Evolutionary conservation across 208 protist genomes (phyloP), one percentile per base, ranked within the genome.

Genomic region (Wallacemonas sp.): DNA sequence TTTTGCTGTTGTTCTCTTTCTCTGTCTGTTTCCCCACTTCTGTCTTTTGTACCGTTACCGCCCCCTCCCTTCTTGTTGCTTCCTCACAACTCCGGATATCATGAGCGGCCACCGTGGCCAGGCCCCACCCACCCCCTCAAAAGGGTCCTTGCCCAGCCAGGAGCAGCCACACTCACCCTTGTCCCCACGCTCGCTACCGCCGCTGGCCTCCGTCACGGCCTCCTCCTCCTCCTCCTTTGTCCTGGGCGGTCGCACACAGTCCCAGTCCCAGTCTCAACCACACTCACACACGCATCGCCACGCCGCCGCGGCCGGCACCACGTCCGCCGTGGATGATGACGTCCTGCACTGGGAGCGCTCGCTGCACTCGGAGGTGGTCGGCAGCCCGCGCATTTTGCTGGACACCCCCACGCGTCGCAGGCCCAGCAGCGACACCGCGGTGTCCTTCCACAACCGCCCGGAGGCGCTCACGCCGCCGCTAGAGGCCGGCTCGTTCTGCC

Each of bases 271-370:
- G n/a, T n/a, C n/a, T n/a, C n/a, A n/a, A 66, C 61, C 47, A 58
- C 52, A 63, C 65, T 61, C 46, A 46, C 46, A 61, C 41, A 58
- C 12, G 17, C 43, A 47, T 23, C 4, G n/a, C 47, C 4, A 17
- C 24, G 26, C 41, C 46, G 41, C 14, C n/a, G 47, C 58, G 14
- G n/a, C 33, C 33, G 26, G 30, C 47, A 44, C 17, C 19, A 19
- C 21, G 41, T 46, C 56, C 16, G 46, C 57, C 17, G 60, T 47
- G 1, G 68, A 73, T 6, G 68, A 73, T 43, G 72, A 77, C 23
- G 58, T 63, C 30, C 55, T 61, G 61, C 72, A 72, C 55, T 68
- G 65, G 24, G 44, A 55, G 27, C 66, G 62, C 19, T 78, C 66
- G 14, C 61, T 78, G 33, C 66, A 61, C 11, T 73, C 66, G 9